Conservation (phyloP, 83 land plant genomes). For the Isoetes engelmannii region DNA sequence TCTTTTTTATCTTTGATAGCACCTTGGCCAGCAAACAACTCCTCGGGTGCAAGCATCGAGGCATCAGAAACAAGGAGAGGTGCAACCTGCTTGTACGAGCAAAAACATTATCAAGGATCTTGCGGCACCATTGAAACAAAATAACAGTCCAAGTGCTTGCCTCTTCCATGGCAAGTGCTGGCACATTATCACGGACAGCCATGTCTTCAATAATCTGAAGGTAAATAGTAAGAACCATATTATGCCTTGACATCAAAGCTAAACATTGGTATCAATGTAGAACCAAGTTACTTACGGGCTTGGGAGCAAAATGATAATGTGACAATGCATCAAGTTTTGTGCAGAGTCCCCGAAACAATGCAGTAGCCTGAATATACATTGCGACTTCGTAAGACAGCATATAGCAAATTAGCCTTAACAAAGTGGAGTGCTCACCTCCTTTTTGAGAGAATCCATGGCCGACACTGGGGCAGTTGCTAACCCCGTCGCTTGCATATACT, state of each 20-base stretch:
- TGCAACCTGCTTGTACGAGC: slow-evolving; percentile 47
- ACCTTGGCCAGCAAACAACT: slow-evolving; percentile 80
- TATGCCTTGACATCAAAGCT: not conserved
- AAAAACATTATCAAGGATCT: not conserved
- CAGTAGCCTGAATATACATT: slow-evolving; percentile 46
- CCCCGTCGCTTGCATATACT: slow-evolving; percentile 69
- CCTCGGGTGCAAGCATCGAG: slow-evolving; percentile 98
- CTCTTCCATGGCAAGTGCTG: slow-evolving; percentile 99
- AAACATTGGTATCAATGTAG: not conserved
- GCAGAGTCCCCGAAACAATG: slow-evolving; percentile 69
- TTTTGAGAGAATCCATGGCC: slow-evolving; percentile 55
- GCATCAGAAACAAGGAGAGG: slow-evolving; percentile 97
- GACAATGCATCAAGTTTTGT: slow-evolving; percentile 84
- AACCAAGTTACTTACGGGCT: slow-evolving; percentile 60
- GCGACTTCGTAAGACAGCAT: too few species aligned
- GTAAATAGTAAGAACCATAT: not conserved
- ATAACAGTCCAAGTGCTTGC: slow-evolving; percentile 28
- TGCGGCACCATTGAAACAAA: not conserved
- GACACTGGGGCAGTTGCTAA: slow-evolving; percentile 59
- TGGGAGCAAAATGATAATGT: slow-evolving; percentile 97
- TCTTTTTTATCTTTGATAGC: slow-evolving; percentile 76
- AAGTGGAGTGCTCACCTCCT: slow-evolving; percentile 45
- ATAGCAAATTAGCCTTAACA: too few species aligned
- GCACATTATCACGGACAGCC: slow-evolving; percentile 82
- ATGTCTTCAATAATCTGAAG: slow-evolving; percentile 88